A percentile compares a stretch with the other conserved stretches of the same genome.
Conservation (phyloP, 345 rosid genomes). For the Litchi chinensis region DNA sequence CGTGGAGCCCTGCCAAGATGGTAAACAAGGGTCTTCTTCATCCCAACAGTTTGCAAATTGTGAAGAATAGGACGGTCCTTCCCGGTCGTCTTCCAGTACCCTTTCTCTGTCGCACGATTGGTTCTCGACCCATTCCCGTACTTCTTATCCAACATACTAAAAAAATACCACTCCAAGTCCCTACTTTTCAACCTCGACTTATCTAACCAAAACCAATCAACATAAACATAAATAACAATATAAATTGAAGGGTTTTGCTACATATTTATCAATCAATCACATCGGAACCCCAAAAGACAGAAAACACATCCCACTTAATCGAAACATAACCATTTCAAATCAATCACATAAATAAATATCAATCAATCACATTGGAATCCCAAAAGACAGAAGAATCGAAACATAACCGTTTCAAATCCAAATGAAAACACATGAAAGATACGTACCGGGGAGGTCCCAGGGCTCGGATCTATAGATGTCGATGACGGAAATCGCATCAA, state of each 20-base stretch:
- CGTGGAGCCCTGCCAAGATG: constrained; percentile 88
- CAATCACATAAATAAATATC: too few relatives aligned
- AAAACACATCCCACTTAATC: too few relatives aligned
- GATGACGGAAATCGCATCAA: constrained; percentile 71
- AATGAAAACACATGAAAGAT: background rate
- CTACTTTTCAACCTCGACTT: constrained; percentile 80
- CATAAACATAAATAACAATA: background rate
- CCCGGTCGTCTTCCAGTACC: constrained; percentile 98
- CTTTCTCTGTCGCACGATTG: constrained; percentile 89
- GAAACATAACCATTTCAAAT: too few relatives aligned
- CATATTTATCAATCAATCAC: too few relatives aligned
- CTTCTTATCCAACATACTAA: constrained; percentile 78
- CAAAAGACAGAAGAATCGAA: too few relatives aligned
- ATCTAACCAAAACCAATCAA: constrained; percentile 31
- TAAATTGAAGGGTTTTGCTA: too few relatives aligned
- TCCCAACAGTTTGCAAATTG: constrained; percentile 59
- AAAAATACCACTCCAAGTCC: constrained; percentile 98
- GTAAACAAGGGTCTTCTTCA: constrained; percentile 98
- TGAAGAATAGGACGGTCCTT: constrained; percentile 70
- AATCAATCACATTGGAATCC: too few relatives aligned
- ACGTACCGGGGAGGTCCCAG: constrained; percentile 91
- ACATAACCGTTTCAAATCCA: background rate
- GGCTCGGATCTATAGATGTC: constrained; percentile 88
- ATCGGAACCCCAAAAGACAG: too few relatives aligned
- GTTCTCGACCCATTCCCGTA: constrained; percentile 84